Evolutionary conservation across 257 asterid genomes (phyloP).

Genomic region (Lycium ferocissimum): DNA sequence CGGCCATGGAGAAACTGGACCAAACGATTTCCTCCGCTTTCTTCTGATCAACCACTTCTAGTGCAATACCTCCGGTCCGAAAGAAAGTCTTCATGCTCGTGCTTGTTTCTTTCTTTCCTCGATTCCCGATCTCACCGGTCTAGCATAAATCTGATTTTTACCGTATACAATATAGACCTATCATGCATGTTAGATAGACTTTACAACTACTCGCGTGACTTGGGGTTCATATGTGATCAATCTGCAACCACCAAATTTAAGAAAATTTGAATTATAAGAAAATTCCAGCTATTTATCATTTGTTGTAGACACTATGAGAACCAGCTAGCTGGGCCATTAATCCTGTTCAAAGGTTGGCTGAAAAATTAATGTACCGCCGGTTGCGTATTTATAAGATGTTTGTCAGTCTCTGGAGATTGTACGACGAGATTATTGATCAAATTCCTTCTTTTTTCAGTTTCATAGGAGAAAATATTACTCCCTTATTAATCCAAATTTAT

Average conservation of each 20-base stretch:
- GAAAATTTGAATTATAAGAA: neutral
- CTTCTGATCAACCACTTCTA: too few relatives aligned
- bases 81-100: too few relatives aligned
- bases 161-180: too few relatives aligned
- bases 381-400: neutral
- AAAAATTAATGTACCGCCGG: neutral
- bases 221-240: neutral
- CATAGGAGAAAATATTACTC: neutral
- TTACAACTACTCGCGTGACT: neutral
- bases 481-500: too few relatives aligned
- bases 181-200: neutral
- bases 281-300: neutral
- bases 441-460: neutral
- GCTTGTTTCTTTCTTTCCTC: too few relatives aligned
- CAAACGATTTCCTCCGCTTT: too few relatives aligned
- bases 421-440: neutral
- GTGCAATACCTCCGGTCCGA: too few relatives aligned
- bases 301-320: neutral
- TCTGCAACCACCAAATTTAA: neutral
- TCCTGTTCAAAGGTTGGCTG: slow-evolving; percentile 7
- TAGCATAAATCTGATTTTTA: too few relatives aligned
- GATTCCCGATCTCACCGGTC: too few relatives aligned
- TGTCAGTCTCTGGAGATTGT: neutral
- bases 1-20: too few relatives aligned
- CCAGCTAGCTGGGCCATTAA: neutral